Base-by-base conservation (phyloP, 805 yeast species). In the Wickerhamomyces rabaulensis region DNA sequence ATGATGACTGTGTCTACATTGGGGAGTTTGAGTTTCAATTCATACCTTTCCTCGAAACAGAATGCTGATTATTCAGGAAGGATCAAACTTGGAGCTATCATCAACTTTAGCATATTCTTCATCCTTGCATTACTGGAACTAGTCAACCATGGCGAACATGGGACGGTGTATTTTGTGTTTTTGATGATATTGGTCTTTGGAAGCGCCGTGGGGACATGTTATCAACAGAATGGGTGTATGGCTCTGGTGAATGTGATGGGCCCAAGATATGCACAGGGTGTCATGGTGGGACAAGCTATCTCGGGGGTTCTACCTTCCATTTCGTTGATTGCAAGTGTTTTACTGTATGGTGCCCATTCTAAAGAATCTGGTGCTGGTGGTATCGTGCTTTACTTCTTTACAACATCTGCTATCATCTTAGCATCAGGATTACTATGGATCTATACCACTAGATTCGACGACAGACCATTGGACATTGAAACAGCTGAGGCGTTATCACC, bases 231-330 rank as follows among this genome's bases (percentile, higher is more conserved):
- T 58, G 97, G 97, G 12, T 75, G 87, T 9, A 80, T 91, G 81
- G 96, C 98, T 6, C 73, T 88, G 37, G 94, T 84, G 3, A 87
- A 87, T 56, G 79, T 84, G 1, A 71, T 80, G 60, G 91, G 94
- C 4, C 74, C 88, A 1, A 75, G 80, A 13, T 87, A 78, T 61
- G 91, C 95, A 10, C 96, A 94, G 58, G 95, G 87, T 0, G 85
- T 85, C 2, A 87, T 94, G 85, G 91, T 91, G 3, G 99, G 99
- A 2, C 96, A 92, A 64, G 96, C 96, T 0, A 69, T 92, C 16
- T 89, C 97, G 0, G 99, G 99, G 2, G 96, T 94, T 0, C 68
- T 92, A 31, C 98, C 99, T 2, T 81, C 96, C 0, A 61, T 86
- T 17, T 82, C 85, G 13, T 75, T 80, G 54, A 82, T 81, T 50